Base-by-base conservation (phyloP, 176 grass and related monocot species). In the Aegilops bicornis region DNA sequence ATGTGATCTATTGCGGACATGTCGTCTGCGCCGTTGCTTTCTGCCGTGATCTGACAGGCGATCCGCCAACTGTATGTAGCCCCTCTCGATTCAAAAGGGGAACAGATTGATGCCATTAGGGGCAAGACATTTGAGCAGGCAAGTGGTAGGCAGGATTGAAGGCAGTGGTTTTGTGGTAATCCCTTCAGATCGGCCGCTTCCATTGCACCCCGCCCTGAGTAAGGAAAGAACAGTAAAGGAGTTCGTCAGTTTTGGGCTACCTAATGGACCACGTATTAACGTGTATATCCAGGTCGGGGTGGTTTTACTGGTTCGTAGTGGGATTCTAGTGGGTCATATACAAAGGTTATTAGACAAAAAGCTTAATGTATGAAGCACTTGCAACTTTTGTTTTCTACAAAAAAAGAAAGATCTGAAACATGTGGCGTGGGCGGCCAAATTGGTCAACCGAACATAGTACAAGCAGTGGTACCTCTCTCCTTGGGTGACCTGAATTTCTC, bases 1-100 rank as follows among this genome's bases (percentile, higher is more conserved):
- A 60, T 56, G 89, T 79, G 68, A 76, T 87, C 68, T 87, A 62
- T 83, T 16, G 1, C 29, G 15, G 20, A 52, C 65, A 54, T 32
- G 48, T 40, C 47, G 15, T 74, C 43, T 48, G 45, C 6, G 14
- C 33, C 8, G 12, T 84, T 80, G 68, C 84, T 84, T 84, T 89
- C 58, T 69, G 36, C 45, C 14, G 40, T 50, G 42, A 45, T 32
- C 84, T 31, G 65, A 79, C 37, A 4, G 35, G 35, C 35, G 35
- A 36, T 36, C 35, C 1, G 6, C 35, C 35, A 36, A 36, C 35
- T 36, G 7, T 36, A 36, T 36, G 35, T 36, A 1, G 35, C 1
- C 35, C 35, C 35, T 1, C 35, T 36, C 35, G 35, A 8, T 7
- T 36, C 35, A 7, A 36, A 36, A 36, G 7, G 6, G 1, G 35